Conservation (phyloP, 202 grass and related monocot species). For the Brachypodium distachyon region DNA sequence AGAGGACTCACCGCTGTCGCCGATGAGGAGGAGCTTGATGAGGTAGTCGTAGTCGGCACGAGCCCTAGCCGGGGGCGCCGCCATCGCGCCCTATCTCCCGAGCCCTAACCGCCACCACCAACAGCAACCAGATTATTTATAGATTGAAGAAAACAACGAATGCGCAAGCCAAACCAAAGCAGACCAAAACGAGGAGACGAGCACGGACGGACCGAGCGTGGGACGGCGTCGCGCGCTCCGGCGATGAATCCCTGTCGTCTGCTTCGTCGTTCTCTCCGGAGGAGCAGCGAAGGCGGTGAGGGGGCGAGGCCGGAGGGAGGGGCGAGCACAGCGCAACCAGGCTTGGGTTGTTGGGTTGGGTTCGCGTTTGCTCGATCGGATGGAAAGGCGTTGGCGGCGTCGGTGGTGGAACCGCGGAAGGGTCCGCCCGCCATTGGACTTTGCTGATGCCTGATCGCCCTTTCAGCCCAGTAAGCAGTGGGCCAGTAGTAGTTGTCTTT, state of each 20-base stretch:
- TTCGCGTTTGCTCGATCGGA: background rate
- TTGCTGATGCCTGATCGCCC: too few species aligned
- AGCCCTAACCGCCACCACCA: conserved; percentile 11
- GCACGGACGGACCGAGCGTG: background rate
- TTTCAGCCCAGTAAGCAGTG: too few species aligned
- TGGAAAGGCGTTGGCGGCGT: too few species aligned
- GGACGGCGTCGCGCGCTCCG: background rate
- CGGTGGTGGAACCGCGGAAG: background rate
- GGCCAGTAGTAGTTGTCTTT: too few species aligned
- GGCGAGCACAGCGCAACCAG: background rate
- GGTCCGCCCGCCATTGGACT: conserved; percentile 18
- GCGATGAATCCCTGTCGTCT: conserved; percentile 6
- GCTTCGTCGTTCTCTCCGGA: background rate
- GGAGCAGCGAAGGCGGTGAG: background rate
- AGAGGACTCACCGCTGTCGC: conserved; percentile 55
- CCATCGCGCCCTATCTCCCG: conserved; percentile 37
- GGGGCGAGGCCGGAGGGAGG: conserved; percentile 1
- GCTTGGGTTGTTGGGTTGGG: background rate
- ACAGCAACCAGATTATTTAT: background rate
- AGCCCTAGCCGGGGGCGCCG: conserved; percentile 58
- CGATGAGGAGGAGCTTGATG: conserved; percentile 77
- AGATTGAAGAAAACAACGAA: background rate
- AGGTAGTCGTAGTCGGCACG: conserved; percentile 78
- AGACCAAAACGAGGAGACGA: too few species aligned
- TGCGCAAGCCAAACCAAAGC: background rate